Evolutionary conservation across 441 rosid genomes (phyloP).

Genomic region (Brassica hybrid): DNA sequence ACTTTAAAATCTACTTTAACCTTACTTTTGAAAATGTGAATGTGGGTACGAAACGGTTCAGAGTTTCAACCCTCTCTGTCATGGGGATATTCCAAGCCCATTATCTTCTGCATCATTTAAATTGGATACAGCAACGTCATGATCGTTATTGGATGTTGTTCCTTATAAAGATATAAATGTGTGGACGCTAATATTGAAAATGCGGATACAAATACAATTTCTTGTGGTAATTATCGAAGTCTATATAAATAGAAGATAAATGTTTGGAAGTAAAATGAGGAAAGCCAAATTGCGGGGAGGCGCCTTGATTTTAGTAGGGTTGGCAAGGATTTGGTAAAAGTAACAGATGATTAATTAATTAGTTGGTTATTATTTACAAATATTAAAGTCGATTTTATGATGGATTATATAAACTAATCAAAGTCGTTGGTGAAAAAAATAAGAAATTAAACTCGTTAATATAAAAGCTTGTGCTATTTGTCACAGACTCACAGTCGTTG

Average conservation of each 20-base stretch:
- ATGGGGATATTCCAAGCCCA: constrained; percentile 3
- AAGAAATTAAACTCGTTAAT: not conserved
- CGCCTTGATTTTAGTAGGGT: not conserved
- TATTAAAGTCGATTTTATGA: not conserved
- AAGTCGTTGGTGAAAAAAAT: not conserved
- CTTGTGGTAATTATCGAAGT: not conserved
- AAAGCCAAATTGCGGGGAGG: not conserved
- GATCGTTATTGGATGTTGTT: not conserved
- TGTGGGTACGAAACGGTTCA: not conserved
- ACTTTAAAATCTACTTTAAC: not conserved
- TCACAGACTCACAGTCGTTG: not conserved
- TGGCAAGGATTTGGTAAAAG: not conserved
- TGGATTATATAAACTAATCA: not conserved
- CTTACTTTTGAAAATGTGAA: not conserved
- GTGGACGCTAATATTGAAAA: not conserved
- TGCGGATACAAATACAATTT: not conserved
- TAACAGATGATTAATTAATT: not conserved
- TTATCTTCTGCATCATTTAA: not conserved
- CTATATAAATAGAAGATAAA: not conserved
- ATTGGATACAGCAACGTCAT: not conserved
- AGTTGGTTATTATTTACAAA: not conserved
- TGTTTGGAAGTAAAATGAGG: not conserved
- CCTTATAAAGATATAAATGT: not conserved
- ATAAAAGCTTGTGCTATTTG: not conserved
- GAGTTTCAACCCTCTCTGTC: not conserved